Conservation (phyloP, 495 filamentous ascomycete genomes). For the Penicillium ucsense region DNA sequence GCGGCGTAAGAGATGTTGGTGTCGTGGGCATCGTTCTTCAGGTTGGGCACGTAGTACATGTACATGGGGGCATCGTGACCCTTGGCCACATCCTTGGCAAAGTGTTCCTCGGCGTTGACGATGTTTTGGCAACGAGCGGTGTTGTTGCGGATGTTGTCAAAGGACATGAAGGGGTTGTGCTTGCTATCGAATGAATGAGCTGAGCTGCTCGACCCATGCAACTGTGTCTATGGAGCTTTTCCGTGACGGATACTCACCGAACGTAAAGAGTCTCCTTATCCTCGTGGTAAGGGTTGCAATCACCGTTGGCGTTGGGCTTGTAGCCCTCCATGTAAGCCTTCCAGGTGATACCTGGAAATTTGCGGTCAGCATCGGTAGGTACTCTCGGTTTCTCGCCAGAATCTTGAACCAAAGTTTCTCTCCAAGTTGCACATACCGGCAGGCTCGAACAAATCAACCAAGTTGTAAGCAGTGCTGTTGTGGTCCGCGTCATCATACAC, state of each 20-base stretch:
- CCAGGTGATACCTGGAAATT: neutral
- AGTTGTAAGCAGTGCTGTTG: slow-evolving; percentile 2
- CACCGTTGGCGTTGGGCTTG: slow-evolving; percentile 1
- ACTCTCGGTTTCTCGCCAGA: too few relatives aligned
- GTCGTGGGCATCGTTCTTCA: slow-evolving; percentile 7
- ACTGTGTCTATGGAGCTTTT: neutral
- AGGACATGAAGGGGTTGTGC: slow-evolving; percentile 11
- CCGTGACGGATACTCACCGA: neutral
- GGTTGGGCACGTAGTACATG: slow-evolving; percentile 4
- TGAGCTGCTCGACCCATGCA: neutral
- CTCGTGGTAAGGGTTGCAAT: slow-evolving; percentile 1
- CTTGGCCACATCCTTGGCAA: slow-evolving; percentile 5
- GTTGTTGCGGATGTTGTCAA: slow-evolving; percentile 11
- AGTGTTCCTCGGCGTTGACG: slow-evolving; percentile 5
- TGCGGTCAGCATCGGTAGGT: neutral
- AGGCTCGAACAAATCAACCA: slow-evolving; percentile 8
- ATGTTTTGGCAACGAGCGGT: slow-evolving; percentile 6
- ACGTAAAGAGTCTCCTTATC: slow-evolving; percentile 3
- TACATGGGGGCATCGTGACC: slow-evolving; percentile 4
- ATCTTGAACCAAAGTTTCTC: too few relatives aligned
- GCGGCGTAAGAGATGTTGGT: slow-evolving; percentile 5
- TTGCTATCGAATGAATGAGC: neutral
- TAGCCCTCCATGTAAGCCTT: slow-evolving; percentile 8
- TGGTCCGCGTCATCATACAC: slow-evolving; percentile 5
- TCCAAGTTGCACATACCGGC: neutral